Percentiles rank a stretch among this genome's conserved stretches.
phyloP scores from a whole-genome alignment of 1,284 basidiomycete genomes.

The Rhodotorula sp. region DNA sequence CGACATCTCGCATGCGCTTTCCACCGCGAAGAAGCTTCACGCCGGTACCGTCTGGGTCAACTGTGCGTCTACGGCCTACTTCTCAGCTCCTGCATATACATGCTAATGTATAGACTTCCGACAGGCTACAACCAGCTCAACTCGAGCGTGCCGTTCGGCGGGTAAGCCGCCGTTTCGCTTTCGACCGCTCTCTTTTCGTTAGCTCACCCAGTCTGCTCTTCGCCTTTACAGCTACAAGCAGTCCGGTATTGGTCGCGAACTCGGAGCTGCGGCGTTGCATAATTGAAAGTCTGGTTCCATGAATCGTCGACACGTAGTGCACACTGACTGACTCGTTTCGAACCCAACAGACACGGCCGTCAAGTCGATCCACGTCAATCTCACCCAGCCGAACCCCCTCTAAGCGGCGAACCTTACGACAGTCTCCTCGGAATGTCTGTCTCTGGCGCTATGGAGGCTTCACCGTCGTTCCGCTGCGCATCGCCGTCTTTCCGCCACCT shows the following conservation, averaged over 20 bases:
- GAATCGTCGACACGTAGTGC: too few relatives aligned
- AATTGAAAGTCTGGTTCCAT: too few relatives aligned
- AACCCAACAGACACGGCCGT: not conserved
- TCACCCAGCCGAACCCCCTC: slow-evolving; percentile 47
- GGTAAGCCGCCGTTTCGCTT: not conserved
- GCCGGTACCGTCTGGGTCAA: slow-evolving; percentile 71
- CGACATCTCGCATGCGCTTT: slow-evolving; percentile 71
- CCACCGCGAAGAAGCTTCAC: slow-evolving; percentile 70
- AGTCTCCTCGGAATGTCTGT: too few relatives aligned
- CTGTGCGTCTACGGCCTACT: slow-evolving; percentile 46
- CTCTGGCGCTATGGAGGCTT: too few relatives aligned
- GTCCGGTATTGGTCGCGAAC: slow-evolving; percentile 66
- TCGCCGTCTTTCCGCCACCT: too few relatives aligned
- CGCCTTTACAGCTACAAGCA: slow-evolving; percentile 58
- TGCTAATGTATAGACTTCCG: not conserved
- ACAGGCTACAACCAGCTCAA: slow-evolving; percentile 4
- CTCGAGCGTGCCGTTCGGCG: slow-evolving; percentile 1
- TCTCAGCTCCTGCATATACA: not conserved
- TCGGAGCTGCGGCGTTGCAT: too few relatives aligned
- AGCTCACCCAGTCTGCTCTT: slow-evolving; percentile 63
- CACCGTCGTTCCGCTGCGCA: too few relatives aligned
- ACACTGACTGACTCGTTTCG: too few relatives aligned
- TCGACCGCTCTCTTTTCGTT: not conserved
- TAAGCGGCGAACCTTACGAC: slow-evolving; percentile 8
- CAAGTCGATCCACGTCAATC: slow-evolving; percentile 80